Conservation (phyloP, 305 asterid genomes). For the Fraxinus greggii region DNA sequence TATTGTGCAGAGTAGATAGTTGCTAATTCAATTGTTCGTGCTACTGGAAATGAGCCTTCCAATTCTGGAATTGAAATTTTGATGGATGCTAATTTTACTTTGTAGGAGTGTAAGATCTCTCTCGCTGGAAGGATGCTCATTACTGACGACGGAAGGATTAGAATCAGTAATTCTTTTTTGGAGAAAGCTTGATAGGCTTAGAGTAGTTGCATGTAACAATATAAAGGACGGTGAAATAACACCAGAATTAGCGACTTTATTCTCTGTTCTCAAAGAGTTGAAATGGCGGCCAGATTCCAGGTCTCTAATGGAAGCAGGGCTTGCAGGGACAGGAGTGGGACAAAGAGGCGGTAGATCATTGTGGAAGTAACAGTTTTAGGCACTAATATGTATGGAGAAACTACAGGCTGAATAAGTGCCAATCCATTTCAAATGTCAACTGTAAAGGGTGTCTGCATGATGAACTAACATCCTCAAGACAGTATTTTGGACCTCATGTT, state of each 20-base stretch:
- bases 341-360: conserved; percentile 68
- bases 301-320: conserved; percentile 57
- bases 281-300: conserved; percentile 83
- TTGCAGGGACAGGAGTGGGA: conserved; percentile 70
- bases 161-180: conserved; percentile 71
- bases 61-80: not conserved
- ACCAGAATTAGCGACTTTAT: conserved; percentile 61
- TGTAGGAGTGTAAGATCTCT: conserved; percentile 59
- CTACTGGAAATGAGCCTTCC: not conserved
- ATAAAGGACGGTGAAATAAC: conserved; percentile 73
- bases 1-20: not conserved
- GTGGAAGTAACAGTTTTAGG: conserved; percentile 34
- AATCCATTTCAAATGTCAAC: not conserved
- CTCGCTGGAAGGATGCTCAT: conserved; percentile 85
- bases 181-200: conserved; percentile 64
- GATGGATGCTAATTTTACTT: conserved; percentile 23
- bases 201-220: conserved; percentile 70
- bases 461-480: not conserved
- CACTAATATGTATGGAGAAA: conserved; percentile 3
- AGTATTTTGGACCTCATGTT: not conserved
- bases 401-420: not conserved
- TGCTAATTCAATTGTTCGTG: not conserved
- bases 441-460: not conserved
- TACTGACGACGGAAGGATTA: conserved; percentile 72
- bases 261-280: conserved; percentile 74